A percentile compares a stretch with the other conserved stretches of the same genome.
These are phyloP conservation scores for Talaromyces sp. DNA, from an alignment of 2,329 filamentous ascomycete species.

Conservation along the genomic window DNA sequence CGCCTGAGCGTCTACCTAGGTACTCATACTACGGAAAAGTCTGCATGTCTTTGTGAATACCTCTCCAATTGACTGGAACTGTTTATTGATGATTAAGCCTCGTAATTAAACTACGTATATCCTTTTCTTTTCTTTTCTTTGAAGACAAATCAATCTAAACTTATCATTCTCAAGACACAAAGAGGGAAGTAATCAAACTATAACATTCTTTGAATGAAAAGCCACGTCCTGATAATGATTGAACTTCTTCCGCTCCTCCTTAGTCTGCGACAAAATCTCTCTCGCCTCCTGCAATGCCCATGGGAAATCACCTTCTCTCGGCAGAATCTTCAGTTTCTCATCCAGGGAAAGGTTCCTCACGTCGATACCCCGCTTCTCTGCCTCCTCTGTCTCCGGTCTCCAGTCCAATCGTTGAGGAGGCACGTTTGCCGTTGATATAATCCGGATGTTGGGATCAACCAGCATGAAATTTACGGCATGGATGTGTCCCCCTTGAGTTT, in stretches of 20 bases:
- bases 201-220: conserved; percentile 25
- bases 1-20: too few species aligned
- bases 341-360: conserved; percentile 21
- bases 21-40: too few species aligned
- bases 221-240: conserved; percentile 27
- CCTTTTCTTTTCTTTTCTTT: neutral
- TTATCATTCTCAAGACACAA: neutral
- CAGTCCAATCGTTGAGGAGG: conserved; percentile 50
- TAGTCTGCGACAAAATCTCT: conserved; percentile 25
- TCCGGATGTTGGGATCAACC: conserved; percentile 52
- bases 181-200: neutral
- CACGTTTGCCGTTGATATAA: conserved; percentile 51
- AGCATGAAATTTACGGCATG: conserved; percentile 55
- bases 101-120: neutral
- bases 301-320: conserved; percentile 23
- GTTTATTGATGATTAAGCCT: neutral
- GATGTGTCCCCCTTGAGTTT: conserved; percentile 48
- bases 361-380: conserved; percentile 1
- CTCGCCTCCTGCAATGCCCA: conserved; percentile 38
- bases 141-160: neutral
- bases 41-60: too few species aligned
- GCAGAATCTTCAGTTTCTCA: conserved; percentile 16
- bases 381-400: conserved; percentile 26
- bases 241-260: conserved; percentile 22
- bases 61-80: neutral